Conservation (phyloP, 768 basidiomycete species). For the Psilocybe subaeruginosa region DNA sequence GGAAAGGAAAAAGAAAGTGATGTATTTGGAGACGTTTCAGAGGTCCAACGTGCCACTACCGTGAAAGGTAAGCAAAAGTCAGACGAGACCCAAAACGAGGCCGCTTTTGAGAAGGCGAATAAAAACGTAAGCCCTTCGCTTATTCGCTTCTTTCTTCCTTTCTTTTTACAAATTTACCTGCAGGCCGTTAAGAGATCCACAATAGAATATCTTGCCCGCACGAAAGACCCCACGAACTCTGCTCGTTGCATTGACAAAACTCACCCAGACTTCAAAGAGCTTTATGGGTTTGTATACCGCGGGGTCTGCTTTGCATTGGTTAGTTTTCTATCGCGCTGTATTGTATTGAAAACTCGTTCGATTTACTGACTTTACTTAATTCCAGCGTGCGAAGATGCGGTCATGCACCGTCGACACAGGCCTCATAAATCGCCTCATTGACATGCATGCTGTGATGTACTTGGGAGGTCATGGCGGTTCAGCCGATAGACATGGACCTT, state of each 20-base stretch:
- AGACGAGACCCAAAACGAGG: constrained; percentile 24
- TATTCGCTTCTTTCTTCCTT: constrained; percentile 2
- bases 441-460: constrained; percentile 51
- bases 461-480: constrained; percentile 32
- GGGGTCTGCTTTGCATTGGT: constrained; percentile 57
- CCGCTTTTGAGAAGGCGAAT: constrained; percentile 55
- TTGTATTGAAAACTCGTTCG: neutral
- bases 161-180: neutral
- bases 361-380: constrained; percentile 6
- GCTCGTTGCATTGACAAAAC: constrained; percentile 37
- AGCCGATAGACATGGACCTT: constrained; percentile 9
- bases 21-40: constrained; percentile 37
- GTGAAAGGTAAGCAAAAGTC: constrained; percentile 33
- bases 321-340: constrained; percentile 16
- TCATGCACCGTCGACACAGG: constrained; percentile 35
- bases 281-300: constrained; percentile 47
- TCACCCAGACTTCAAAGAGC: constrained; percentile 56
- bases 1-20: constrained; percentile 44
- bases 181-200: constrained; percentile 50
- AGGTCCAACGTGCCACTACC: constrained; percentile 18
- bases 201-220: constrained; percentile 40
- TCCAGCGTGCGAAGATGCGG: constrained; percentile 47
- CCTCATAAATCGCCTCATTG: constrained; percentile 41
- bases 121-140: constrained; percentile 50
- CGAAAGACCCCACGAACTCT: constrained; percentile 38